Conservation (phyloP, 345 rosid genomes). For the Populus tremula region DNA sequence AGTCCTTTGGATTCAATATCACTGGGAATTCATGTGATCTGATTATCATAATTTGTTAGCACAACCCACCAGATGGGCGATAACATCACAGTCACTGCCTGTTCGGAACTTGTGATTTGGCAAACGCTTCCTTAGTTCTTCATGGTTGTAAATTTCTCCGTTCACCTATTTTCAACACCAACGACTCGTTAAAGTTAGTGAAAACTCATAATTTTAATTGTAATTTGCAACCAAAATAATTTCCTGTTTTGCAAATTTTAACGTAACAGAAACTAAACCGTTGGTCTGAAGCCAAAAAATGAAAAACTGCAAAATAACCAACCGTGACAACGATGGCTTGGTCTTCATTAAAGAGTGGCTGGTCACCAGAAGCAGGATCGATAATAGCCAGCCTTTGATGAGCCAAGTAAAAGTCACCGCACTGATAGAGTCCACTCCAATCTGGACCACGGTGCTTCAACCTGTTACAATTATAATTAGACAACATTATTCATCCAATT, state of each 20-base stretch:
- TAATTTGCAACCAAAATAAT: not conserved
- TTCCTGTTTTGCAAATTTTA: not conserved
- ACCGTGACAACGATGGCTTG: conserved; percentile 78
- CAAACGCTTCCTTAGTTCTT: conserved; percentile 59
- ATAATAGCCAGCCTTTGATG: conserved; percentile 91
- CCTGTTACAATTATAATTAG: conserved; percentile 30
- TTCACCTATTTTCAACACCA: conserved; percentile 54
- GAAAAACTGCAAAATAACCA: not conserved
- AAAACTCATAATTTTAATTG: not conserved
- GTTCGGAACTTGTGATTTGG: conserved; percentile 72
- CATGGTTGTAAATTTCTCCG: conserved; percentile 97
- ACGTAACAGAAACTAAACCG: not conserved
- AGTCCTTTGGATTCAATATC: not conserved
- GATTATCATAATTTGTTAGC: not conserved
- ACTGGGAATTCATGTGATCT: not conserved
- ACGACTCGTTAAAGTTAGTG: not conserved
- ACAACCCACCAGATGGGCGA: conserved; percentile 78
- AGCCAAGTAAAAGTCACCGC: conserved; percentile 65
- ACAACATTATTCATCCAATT: not conserved
- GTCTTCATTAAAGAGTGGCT: conserved; percentile 90
- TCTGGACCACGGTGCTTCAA: conserved; percentile 98
- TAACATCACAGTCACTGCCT: conserved; percentile 93
- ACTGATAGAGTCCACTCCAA: conserved; percentile 92
- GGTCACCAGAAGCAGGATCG: conserved; percentile 95
- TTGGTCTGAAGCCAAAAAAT: too few relatives aligned